These are phyloP conservation scores for Candida mattraensis DNA, from an alignment of 805 yeast genomes.

Conservation along the genomic window DNA sequence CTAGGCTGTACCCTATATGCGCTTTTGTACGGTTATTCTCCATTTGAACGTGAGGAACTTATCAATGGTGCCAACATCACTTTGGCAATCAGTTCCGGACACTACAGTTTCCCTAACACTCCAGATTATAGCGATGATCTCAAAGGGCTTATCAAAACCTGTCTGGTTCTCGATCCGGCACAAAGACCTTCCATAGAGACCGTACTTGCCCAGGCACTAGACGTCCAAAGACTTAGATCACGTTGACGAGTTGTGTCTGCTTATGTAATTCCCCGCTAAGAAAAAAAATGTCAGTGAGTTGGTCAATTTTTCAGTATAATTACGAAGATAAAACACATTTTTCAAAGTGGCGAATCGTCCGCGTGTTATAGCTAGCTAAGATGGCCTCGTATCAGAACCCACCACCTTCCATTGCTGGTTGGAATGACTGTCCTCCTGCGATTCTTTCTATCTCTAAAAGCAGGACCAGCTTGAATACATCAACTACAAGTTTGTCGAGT, in stretches of 20 bases:
- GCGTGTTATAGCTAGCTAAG: too few species aligned
- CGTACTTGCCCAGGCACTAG: slow-evolving; percentile 51
- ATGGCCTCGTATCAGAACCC: slow-evolving; percentile 29
- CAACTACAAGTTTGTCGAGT: background rate
- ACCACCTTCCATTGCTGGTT: slow-evolving; percentile 39
- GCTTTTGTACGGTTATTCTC: slow-evolving; percentile 75
- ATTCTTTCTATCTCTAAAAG: slow-evolving; percentile 23
- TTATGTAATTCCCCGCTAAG: slow-evolving; percentile 1
- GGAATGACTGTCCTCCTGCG: slow-evolving; percentile 59
- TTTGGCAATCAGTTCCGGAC: slow-evolving; percentile 72
- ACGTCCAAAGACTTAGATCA: slow-evolving; percentile 37
- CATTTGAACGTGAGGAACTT: slow-evolving; percentile 81
- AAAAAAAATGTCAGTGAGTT: too few species aligned
- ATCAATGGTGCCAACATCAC: slow-evolving; percentile 80
- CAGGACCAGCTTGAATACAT: too few species aligned
- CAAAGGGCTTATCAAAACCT: slow-evolving; percentile 53
- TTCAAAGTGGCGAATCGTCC: too few species aligned
- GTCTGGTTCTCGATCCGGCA: slow-evolving; percentile 61
- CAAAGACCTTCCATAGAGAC: slow-evolving; percentile 65
- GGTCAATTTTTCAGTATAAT: too few species aligned
- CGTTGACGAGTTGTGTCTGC: slow-evolving; percentile 6
- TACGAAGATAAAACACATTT: too few species aligned
- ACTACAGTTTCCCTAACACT: slow-evolving; percentile 53
- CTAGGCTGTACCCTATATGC: slow-evolving; percentile 83
- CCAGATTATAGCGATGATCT: slow-evolving; percentile 56